These are phyloP conservation scores for Auricularia heimuer DNA, from an alignment of 768 basidiomycete genomes.

Conservation along the genomic window DNA sequence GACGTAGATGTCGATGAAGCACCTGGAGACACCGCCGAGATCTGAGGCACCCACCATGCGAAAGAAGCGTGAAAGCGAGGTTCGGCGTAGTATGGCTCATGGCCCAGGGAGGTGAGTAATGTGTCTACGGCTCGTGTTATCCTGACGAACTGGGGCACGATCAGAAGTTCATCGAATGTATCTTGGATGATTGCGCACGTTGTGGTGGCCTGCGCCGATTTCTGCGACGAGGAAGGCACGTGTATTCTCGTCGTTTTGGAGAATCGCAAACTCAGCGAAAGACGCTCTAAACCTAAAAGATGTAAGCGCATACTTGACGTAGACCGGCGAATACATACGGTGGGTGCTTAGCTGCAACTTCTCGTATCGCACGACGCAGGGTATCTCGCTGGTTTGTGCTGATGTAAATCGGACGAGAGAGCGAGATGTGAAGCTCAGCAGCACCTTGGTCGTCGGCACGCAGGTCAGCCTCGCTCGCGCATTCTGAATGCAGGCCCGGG, in stretches of 20 bases:
- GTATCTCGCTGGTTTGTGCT: constrained; percentile 72
- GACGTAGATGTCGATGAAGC: background rate
- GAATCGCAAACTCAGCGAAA: constrained; percentile 58
- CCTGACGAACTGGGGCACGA: constrained; percentile 3
- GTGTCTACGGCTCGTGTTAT: constrained; percentile 40
- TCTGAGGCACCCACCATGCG: constrained; percentile 69
- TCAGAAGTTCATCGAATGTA: background rate
- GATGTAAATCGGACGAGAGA: constrained; percentile 74
- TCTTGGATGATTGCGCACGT: constrained; percentile 38
- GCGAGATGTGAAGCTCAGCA: constrained; percentile 67
- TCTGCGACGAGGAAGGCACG: constrained; percentile 74
- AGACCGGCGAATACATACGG: too few relatives aligned
- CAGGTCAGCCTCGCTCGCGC: constrained; percentile 9
- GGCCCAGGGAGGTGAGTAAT: constrained; percentile 47
- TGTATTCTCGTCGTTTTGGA: constrained; percentile 72
- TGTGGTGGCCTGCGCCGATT: constrained; percentile 70
- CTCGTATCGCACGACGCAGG: constrained; percentile 51
- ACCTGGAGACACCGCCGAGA: constrained; percentile 1
- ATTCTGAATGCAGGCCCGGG: constrained; percentile 5
- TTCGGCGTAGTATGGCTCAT: constrained; percentile 67
- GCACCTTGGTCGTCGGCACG: constrained; percentile 13
- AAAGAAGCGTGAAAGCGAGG: constrained; percentile 87
- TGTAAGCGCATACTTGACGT: too few relatives aligned
- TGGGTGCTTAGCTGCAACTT: constrained; percentile 34
- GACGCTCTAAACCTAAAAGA: constrained; percentile 60